Evolutionary conservation across 495 filamentous ascomycete genomes (phyloP).

Genomic region (Rhypophila decipiens): DNA sequence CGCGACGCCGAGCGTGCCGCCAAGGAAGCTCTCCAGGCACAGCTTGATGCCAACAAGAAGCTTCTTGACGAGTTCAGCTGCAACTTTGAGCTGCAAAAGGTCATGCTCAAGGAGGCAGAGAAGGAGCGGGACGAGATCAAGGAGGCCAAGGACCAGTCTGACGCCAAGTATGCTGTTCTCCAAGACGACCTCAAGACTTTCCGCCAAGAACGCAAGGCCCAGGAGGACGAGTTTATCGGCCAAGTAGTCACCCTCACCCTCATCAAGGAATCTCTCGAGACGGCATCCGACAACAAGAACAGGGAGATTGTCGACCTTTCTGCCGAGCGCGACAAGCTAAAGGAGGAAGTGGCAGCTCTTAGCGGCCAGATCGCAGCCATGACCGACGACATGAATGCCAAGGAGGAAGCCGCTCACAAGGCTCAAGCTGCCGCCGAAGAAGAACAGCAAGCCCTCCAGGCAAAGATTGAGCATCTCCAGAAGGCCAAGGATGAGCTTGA

Average conservation of each 20-base stretch:
- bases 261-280: slow-evolving; percentile 28
- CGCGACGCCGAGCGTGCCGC: slow-evolving; percentile 16
- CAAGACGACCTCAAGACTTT: slow-evolving; percentile 25
- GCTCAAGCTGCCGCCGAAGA: slow-evolving; percentile 15
- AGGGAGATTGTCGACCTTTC: slow-evolving; percentile 29
- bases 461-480: slow-evolving; percentile 28
- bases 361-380: slow-evolving; percentile 10
- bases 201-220: slow-evolving; percentile 25
- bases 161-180: slow-evolving; percentile 23
- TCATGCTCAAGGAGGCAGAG: slow-evolving; percentile 32
- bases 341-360: slow-evolving; percentile 8
- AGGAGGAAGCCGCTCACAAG: slow-evolving; percentile 11
- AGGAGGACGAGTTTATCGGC: slow-evolving; percentile 27
- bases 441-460: slow-evolving; percentile 11
- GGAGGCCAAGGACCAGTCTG: slow-evolving; percentile 22
- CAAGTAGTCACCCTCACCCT: slow-evolving; percentile 32
- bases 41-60: slow-evolving; percentile 30
- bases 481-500: slow-evolving; percentile 30
- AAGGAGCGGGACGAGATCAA: slow-evolving; percentile 32
- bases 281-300: slow-evolving; percentile 29
- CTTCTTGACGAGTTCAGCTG: slow-evolving; percentile 33
- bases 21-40: slow-evolving; percentile 17
- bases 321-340: slow-evolving; percentile 20
- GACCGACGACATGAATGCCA: slow-evolving; percentile 15
- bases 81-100: slow-evolving; percentile 30